phyloP scores from a whole-genome alignment of 306 rosid species.

The Prunus salicina region DNA sequence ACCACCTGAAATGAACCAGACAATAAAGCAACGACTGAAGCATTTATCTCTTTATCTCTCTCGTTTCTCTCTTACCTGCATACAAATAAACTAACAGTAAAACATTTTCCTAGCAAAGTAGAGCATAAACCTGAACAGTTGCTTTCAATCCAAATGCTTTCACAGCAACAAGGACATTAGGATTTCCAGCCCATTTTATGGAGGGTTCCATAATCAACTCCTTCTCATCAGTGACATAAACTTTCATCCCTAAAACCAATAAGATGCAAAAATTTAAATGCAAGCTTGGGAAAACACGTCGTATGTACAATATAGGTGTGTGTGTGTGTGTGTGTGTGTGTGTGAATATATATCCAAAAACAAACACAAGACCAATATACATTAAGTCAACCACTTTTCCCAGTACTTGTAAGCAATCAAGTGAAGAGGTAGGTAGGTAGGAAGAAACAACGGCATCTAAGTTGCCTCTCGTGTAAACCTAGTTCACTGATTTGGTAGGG shows the following conservation, averaged over 20 bases:
- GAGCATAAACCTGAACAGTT: conserved; percentile 58
- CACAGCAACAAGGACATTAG: conserved; percentile 62
- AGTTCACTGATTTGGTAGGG: no score
- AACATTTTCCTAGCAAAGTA: conserved; percentile 5
- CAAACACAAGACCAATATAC: conserved; percentile 6
- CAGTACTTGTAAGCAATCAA: conserved; percentile 1
- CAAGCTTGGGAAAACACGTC: not conserved
- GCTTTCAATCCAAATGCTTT: conserved; percentile 94
- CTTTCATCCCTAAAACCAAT: conserved; percentile 73
- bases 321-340: not conserved
- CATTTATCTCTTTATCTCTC: not conserved
- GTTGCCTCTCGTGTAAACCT: conserved; percentile 8
- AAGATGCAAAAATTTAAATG: not conserved
- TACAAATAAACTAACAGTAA: conserved; percentile 2
- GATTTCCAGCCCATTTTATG: conserved; percentile 92
- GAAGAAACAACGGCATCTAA: conserved; percentile 3
- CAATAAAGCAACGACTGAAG: conserved; percentile 20
- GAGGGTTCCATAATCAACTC: conserved; percentile 94
- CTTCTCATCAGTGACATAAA: conserved; percentile 81
- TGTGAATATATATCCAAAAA: not conserved
- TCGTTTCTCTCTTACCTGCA: conserved; percentile 9
- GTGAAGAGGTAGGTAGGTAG: not conserved
- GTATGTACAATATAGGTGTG: not conserved
- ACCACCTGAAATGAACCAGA: conserved; percentile 52
- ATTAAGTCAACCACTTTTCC: conserved; percentile 2